Evolutionary conservation across 2,329 filamentous ascomycete genomes (phyloP).

Genomic region (Colletotrichum limetticola): DNA sequence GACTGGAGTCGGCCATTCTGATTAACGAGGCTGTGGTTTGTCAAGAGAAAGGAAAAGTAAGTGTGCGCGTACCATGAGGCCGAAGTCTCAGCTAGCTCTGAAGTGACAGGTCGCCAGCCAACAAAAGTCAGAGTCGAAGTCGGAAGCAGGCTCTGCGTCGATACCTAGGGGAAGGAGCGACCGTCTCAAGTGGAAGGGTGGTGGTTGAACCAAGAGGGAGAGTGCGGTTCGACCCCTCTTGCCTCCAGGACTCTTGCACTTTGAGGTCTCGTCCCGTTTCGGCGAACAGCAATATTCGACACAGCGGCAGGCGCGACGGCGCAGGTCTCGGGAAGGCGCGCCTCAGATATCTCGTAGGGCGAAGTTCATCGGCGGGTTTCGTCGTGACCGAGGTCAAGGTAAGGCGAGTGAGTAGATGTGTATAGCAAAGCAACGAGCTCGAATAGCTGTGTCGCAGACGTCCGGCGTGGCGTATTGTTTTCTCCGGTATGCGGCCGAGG

Average conservation of each 20-base stretch:
- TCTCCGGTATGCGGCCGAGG: background rate
- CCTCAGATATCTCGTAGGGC: background rate
- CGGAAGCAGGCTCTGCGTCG: background rate
- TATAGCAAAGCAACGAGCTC: background rate
- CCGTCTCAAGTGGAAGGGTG: background rate
- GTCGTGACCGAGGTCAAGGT: background rate
- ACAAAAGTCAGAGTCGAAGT: background rate
- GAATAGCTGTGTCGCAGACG: background rate
- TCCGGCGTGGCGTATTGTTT: background rate
- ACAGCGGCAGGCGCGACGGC: background rate
- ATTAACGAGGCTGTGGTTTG: conserved; percentile 7
- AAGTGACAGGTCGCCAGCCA: background rate
- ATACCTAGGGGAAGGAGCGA: background rate
- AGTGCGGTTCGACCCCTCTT: background rate
- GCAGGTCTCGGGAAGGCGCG: conserved; percentile 5
- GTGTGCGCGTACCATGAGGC: conserved; percentile 29
- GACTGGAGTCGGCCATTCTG: conserved; percentile 23
- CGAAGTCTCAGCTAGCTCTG: conserved; percentile 9
- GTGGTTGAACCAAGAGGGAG: background rate
- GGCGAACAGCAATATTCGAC: background rate
- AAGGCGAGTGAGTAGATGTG: background rate
- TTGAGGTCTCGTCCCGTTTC: background rate
- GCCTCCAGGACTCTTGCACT: background rate
- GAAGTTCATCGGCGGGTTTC: background rate
- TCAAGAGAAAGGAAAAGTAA: background rate